Conservation (phyloP, 2,329 filamentous ascomycete species). For the Neofusicoccum laricinum region DNA sequence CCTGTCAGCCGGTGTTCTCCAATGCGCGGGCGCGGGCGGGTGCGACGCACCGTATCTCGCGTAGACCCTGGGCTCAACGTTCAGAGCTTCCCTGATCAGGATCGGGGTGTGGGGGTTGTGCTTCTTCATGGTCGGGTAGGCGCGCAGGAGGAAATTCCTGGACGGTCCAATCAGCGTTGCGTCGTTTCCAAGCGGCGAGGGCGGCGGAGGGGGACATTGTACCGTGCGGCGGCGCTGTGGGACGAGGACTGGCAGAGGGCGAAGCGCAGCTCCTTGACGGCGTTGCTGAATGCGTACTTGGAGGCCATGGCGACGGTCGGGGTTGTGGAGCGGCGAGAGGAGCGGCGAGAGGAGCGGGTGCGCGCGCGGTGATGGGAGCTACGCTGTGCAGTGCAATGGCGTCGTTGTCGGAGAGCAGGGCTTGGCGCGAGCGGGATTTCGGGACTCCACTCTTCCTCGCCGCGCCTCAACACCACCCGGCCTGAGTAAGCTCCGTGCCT, state of each 20-base stretch:
- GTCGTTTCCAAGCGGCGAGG: slow-evolving; percentile 5
- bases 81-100: slow-evolving; percentile 86
- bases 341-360: background rate
- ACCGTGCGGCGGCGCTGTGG: slow-evolving; percentile 86
- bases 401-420: slow-evolving; percentile 8
- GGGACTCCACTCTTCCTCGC: slow-evolving; percentile 12
- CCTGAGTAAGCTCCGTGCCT: slow-evolving; percentile 40
- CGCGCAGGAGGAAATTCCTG: slow-evolving; percentile 84
- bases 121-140: slow-evolving; percentile 99
- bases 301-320: slow-evolving; percentile 64
- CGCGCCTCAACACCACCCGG: slow-evolving; percentile 12
- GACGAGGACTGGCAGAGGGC: slow-evolving; percentile 94
- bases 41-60: slow-evolving; percentile 77
- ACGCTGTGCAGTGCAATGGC: background rate
- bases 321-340: background rate
- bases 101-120: slow-evolving; percentile 94
- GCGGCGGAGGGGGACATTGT: slow-evolving; percentile 23
- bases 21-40: background rate
- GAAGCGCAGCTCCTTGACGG: slow-evolving; percentile 94
- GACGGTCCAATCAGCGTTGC: slow-evolving; percentile 12
- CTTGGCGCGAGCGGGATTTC: slow-evolving; percentile 12
- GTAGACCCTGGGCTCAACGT: slow-evolving; percentile 80
- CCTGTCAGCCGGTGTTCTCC: background rate
- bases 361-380: background rate
- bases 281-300: slow-evolving; percentile 88